Evolutionary conservation across 768 basidiomycete genomes (phyloP), one percentile per base, ranked within the genome.

Genomic region (Xanthoconium stramineum): DNA sequence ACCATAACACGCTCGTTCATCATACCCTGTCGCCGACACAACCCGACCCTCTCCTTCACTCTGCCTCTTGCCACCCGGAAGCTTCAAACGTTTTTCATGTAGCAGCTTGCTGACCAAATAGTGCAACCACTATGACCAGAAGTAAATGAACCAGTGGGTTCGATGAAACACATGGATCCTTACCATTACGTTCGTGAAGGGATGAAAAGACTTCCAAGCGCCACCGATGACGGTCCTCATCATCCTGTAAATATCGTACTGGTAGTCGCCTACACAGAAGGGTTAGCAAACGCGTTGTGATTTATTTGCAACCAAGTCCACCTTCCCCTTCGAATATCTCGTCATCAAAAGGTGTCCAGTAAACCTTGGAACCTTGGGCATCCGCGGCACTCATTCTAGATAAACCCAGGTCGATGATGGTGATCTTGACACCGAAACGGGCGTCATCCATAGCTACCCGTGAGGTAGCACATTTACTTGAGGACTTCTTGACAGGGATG

Each of bases 311-410:
- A 46, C 32, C 45, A n/a, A 33, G n/a, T 71, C 65, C 64, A 85
- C 93, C 96, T 76, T 91, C 84, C 32, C 96, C 96, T 74, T 92
- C 88, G 64, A 98, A 98, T 24, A 94, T 81, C 62, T 93, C 93
- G 12, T 87, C 83, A 47, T 97, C 95, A 57, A 97, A 84, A 9
- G 84, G 83, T 2, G 94, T 89, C 82, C 85, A 95, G 53, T 88
- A 83, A 32, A 69, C 73, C 53, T 76, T 74, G 11, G 77, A 76
- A 36, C 75, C 78, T 38, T 64, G 61, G 3, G 74, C 75, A 69
- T 80, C 81, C 14, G 75, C 75, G 1, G 82, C 80, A 62, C 85
- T 80, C 82, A 94, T 89, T 47, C 95, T 80, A 6, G 97, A 92
- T 29, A 98, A 78, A 15, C 97, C 97, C 35, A 98, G 83, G 72